These are phyloP conservation scores for Suhomyces terraborum DNA, from an alignment of 1,139 yeast genomes.

Conservation along the genomic window DNA sequence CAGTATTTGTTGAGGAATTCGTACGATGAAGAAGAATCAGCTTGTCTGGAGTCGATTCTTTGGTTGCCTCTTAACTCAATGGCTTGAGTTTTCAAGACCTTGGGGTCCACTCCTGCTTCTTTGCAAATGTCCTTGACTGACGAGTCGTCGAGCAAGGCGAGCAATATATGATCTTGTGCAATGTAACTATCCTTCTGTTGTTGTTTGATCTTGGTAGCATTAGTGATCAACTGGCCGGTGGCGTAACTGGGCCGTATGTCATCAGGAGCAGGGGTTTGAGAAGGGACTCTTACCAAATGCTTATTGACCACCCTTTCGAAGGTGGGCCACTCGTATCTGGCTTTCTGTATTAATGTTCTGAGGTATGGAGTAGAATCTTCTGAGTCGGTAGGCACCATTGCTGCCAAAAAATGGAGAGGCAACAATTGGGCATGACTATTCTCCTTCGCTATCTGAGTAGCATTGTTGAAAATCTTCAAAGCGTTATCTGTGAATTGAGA, in stretches of 20 bases:
- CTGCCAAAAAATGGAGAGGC: conserved; percentile 89
- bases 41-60: conserved; percentile 89
- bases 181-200: conserved; percentile 89
- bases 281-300: conserved; percentile 79
- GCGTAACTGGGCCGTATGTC: conserved; percentile 70
- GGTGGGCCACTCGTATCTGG: conserved; percentile 81
- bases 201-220: conserved; percentile 72
- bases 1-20: conserved; percentile 91
- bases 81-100: conserved; percentile 78
- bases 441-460: conserved; percentile 80
- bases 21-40: conserved; percentile 82
- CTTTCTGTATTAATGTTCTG: conserved; percentile 83
- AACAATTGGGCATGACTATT: conserved; percentile 79
- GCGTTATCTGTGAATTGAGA: conserved; percentile 94
- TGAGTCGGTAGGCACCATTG: conserved; percentile 76
- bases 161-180: conserved; percentile 90
- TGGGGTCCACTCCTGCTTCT: conserved; percentile 67
- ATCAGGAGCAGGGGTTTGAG: conserved; percentile 85
- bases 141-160: conserved; percentile 81
- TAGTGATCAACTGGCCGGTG: conserved; percentile 66
- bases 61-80: conserved; percentile 85
- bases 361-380: conserved; percentile 73
- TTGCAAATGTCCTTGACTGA: conserved; percentile 73
- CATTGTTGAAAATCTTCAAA: conserved; percentile 72
- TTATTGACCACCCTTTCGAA: conserved; percentile 81